These are phyloP conservation scores for Komagataella pastoris DNA, from an alignment of 805 yeast species.

Conservation along the genomic window DNA sequence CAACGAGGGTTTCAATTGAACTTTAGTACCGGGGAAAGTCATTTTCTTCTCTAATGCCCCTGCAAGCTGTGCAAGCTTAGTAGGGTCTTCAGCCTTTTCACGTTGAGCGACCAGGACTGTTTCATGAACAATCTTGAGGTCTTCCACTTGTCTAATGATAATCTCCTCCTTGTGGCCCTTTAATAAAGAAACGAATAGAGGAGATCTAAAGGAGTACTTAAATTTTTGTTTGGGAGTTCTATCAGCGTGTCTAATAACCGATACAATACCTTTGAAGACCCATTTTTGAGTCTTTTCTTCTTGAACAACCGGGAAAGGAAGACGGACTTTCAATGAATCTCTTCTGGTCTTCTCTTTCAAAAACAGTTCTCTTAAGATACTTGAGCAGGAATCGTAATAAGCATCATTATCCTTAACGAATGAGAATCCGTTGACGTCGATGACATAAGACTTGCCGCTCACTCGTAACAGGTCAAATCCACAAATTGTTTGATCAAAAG, in stretches of 20 bases:
- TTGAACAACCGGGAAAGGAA: conserved; percentile 14
- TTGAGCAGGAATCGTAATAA: conserved; percentile 77
- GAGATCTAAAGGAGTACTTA: conserved; percentile 86
- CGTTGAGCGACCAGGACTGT: conserved; percentile 76
- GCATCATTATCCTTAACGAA: conserved; percentile 86
- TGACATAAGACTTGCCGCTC: conserved; percentile 77
- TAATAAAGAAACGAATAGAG: conserved; percentile 69
- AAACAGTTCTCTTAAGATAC: conserved; percentile 65
- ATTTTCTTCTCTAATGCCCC: conserved; percentile 82
- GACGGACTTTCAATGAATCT: conserved; percentile 22
- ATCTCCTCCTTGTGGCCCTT: conserved; percentile 96
- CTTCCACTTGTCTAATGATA: conserved; percentile 81
- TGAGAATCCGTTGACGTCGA: conserved; percentile 96
- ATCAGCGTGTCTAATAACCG: conserved; percentile 93
- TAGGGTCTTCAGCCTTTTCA: conserved; percentile 66
- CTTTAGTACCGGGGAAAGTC: conserved; percentile 89
- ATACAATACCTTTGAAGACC: conserved; percentile 89
- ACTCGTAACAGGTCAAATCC: conserved; percentile 93
- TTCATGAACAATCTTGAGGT: conserved; percentile 71
- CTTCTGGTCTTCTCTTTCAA: conserved; percentile 41
- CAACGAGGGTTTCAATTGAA: conserved; percentile 85
- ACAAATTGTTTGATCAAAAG: conserved; percentile 88
- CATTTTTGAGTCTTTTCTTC: conserved; percentile 78
- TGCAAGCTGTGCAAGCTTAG: conserved; percentile 63
- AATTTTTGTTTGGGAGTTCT: conserved; percentile 97